Evolutionary conservation across 805 yeast genomes (phyloP), one percentile per base, ranked within the genome.

Genomic region (Metschnikowia peoriensis): DNA sequence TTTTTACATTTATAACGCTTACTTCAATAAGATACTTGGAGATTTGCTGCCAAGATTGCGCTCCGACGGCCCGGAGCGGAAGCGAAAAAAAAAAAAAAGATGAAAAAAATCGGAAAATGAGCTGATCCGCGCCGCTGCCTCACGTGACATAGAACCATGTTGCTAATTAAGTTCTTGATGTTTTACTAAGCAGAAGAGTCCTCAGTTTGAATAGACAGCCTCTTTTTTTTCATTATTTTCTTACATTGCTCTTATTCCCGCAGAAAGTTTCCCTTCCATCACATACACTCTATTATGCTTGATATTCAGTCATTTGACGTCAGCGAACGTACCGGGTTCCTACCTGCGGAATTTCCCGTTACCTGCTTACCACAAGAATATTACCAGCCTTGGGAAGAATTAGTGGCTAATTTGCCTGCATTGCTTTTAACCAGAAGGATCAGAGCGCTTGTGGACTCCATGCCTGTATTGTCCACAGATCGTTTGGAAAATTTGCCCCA

Each of bases 381-480:
- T 64, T 89, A 80, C 64, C 69, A 73, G 44, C 85, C 88, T 5
- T 92, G 98, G 98, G 97, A 92, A 64, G 62, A 65, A 14, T 63
- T 89, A 17, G 91, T 78, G 7, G 69, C 68, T 15, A 82, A 82
- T 46, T 75, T 93, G 40, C 96, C 97, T 4, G 82, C 93, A 0
- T 71, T 92, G 51, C 76, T 91, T 32, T 74, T 88, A 55, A 81
- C 94, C 2, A 80, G 80, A 54, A 71, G 82, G 51, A 69, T 91
- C 27, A 73, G 97, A 51, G 41, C 56, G 2, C 68, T 80, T n/a
- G 81, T 91, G n/a, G 91, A 89, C 60, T 68, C 71, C 11, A 57
- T 92, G 61, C 89, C 91, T 1, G 52, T 77, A 2, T 73, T 93
- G 41, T 65, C 78, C 2, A 77, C 82, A 1, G 76, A 73, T 8